These are phyloP conservation scores for Rhodomyrtus tomentosa DNA, from an alignment of 345 rosid species.

Conservation along the genomic window DNA sequence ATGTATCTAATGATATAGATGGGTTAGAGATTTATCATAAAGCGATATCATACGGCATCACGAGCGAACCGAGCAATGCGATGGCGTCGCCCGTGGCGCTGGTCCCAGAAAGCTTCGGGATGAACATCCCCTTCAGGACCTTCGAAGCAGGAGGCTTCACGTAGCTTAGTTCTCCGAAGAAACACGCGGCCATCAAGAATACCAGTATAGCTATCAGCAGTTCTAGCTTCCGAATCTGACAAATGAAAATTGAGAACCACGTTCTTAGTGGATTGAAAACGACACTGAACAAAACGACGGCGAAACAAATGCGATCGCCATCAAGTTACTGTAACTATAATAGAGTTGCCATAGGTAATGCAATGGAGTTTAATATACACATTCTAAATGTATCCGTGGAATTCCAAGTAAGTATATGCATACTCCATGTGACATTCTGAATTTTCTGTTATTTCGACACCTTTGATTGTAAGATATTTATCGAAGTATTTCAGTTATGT, in stretches of 20 bases:
- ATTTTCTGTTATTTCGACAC: no score
- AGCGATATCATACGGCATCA: conserved; percentile 3
- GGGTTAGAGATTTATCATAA: background rate
- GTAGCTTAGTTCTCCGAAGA: background rate
- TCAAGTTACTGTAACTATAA: background rate
- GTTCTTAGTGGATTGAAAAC: background rate
- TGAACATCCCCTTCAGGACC: conserved; percentile 1
- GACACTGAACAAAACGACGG: background rate
- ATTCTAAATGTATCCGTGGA: no score
- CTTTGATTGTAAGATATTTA: no score
- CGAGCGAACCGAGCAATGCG: conserved; percentile 5
- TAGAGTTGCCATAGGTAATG: background rate
- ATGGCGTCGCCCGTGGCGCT: conserved; percentile 1
- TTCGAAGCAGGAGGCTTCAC: background rate
- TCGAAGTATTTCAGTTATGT: no score
- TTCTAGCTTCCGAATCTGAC: conserved; percentile 7
- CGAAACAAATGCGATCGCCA: background rate
- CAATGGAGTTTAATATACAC: background rate
- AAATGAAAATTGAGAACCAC: no score
- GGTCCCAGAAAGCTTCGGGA: background rate
- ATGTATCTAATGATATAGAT: background rate
- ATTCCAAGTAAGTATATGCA: background rate
- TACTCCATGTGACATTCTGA: no score
- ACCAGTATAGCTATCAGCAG: background rate
- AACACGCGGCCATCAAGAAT: conserved; percentile 3